A percentile compares a stretch with the other conserved stretches of the same genome.
Evolutionary conservation across 2,329 filamentous ascomycete species (phyloP).

Genomic region (Aspergillus cejpii): DNA sequence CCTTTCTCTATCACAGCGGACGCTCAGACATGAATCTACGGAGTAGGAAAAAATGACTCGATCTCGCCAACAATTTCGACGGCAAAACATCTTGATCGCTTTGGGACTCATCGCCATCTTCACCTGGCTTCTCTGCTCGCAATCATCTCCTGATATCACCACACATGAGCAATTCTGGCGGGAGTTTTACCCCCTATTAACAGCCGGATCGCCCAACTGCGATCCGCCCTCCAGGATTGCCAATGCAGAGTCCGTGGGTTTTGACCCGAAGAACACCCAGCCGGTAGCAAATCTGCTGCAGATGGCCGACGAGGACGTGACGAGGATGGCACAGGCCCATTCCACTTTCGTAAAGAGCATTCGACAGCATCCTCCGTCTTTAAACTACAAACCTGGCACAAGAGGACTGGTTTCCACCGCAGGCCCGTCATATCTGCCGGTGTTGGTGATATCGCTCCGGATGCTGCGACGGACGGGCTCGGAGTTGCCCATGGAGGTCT

Average conservation of each 20-base stretch:
- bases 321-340: constrained; percentile 25
- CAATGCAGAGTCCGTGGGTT: constrained; percentile 17
- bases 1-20: too few species aligned
- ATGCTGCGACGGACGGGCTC: constrained; percentile 20
- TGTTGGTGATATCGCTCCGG: constrained; percentile 17
- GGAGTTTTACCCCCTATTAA: constrained; percentile 24
- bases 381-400: constrained; percentile 24
- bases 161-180: constrained; percentile 22
- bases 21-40: not conserved
- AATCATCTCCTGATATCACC: not conserved
- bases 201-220: constrained; percentile 20
- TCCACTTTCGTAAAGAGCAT: constrained; percentile 23
- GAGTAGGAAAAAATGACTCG: not conserved
- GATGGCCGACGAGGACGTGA: constrained; percentile 22
- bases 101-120: not conserved
- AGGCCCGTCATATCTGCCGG: constrained; percentile 16
- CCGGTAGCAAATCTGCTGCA: constrained; percentile 24
- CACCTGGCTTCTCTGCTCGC: not conserved
- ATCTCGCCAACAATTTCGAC: constrained; percentile 1
- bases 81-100: not conserved
- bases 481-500: constrained; percentile 15
- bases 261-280: constrained; percentile 18
- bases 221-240: constrained; percentile 16
- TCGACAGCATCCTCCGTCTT: constrained; percentile 14
- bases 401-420: constrained; percentile 39